These are phyloP conservation scores for Aspergillus brunneoviolaceus DNA, from an alignment of 2,329 filamentous ascomycete genomes.

Conservation along the genomic window DNA sequence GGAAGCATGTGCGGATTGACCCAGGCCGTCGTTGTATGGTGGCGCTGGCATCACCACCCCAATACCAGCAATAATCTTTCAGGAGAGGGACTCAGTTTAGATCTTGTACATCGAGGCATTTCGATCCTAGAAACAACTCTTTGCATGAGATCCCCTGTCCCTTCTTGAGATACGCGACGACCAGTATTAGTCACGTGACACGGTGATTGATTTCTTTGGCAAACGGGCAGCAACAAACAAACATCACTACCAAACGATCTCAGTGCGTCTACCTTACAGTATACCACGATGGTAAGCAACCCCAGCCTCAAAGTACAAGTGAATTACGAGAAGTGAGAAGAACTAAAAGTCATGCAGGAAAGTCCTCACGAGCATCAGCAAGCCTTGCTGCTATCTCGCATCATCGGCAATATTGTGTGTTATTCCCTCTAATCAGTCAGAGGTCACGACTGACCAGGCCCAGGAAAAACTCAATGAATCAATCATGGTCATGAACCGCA, in stretches of 20 bases:
- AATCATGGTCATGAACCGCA: slow-evolving; percentile 87
- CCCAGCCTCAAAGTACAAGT: neutral
- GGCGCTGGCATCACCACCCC: neutral
- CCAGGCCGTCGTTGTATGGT: neutral
- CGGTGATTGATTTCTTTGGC: neutral
- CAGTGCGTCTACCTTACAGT: neutral
- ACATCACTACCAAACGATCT: slow-evolving; percentile 4
- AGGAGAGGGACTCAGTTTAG: neutral
- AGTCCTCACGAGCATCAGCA: slow-evolving; percentile 98
- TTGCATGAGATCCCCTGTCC: neutral
- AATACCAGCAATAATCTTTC: neutral
- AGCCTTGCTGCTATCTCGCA: slow-evolving; percentile 85
- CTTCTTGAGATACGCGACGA: neutral
- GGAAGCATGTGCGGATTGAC: neutral
- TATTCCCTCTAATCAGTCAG: neutral
- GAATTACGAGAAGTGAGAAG: neutral
- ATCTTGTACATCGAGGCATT: neutral
- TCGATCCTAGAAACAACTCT: neutral
- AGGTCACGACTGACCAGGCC: neutral
- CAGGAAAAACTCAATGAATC: slow-evolving; percentile 98
- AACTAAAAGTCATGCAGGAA: slow-evolving; percentile 56
- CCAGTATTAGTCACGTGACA: slow-evolving; percentile 13
- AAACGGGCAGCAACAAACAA: slow-evolving; percentile 18
- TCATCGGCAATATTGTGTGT: slow-evolving; percentile 95
- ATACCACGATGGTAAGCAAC: slow-evolving; percentile 18